These are phyloP conservation scores for Calamus simplicifolius DNA, from an alignment of 176 grass and related monocot species.

Conservation along the genomic window DNA sequence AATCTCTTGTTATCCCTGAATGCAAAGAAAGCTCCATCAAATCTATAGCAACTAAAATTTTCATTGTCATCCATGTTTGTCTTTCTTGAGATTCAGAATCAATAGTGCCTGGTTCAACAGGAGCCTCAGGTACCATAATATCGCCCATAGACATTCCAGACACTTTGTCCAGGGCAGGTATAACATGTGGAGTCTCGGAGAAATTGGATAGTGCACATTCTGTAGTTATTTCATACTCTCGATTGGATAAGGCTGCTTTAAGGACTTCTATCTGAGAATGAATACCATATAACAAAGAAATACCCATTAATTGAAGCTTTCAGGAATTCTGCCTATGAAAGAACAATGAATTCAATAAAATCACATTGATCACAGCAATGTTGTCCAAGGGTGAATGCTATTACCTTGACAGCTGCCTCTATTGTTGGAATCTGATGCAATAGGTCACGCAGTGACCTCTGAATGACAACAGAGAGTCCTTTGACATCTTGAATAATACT, in stretches of 20 bases:
- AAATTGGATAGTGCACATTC: conserved; percentile 92
- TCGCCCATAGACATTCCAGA: conserved; percentile 32
- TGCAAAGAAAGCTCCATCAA: conserved; percentile 88
- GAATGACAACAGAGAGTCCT: conserved; percentile 70
- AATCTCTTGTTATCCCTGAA: conserved; percentile 76
- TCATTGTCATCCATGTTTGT: conserved; percentile 73
- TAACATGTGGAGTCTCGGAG: conserved; percentile 58
- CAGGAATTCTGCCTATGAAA: conserved; percentile 3
- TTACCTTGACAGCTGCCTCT: conserved; percentile 78
- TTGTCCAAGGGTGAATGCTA: conserved; percentile 13
- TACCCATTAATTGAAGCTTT: neutral
- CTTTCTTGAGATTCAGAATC: conserved; percentile 22
- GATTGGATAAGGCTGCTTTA: conserved; percentile 85
- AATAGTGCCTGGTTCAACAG: conserved; percentile 44
- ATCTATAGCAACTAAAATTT: conserved; percentile 59
- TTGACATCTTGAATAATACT: conserved; percentile 95
- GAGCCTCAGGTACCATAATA: conserved; percentile 29
- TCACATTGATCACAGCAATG: conserved; percentile 10
- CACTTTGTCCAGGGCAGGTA: conserved; percentile 59
- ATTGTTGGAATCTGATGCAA: conserved; percentile 71
- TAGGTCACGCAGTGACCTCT: conserved; percentile 80
- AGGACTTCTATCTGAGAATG: conserved; percentile 63
- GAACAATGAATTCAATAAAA: conserved; percentile 4
- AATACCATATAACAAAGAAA: conserved; percentile 10
- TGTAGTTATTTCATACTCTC: conserved; percentile 87